Base-by-base conservation (phyloP, 768 basidiomycete species). In the Tulasnella sp. region DNA sequence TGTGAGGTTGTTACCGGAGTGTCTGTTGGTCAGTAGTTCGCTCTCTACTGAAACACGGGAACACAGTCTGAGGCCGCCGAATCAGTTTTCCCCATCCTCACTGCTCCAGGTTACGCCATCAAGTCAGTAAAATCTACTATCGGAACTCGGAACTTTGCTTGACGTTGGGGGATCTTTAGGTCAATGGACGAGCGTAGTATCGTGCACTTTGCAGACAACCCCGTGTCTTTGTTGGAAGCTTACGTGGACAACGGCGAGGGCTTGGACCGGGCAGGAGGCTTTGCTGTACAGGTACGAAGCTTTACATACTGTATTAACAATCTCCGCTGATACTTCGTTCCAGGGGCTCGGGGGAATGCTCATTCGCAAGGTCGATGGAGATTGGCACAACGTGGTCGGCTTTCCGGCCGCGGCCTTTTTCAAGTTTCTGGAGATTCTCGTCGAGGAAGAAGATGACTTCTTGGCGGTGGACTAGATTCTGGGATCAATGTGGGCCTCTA, bases 1-100 rank as follows among this genome's bases (percentile, higher is more conserved):
- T 97, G 96, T 81, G 93, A 97, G 83, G 95, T 98, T 29, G 94
- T 98, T 29, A 98, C 96, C 0, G 97, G 96, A 11, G 90, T 98
- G 23, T 88, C 90, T 18, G 84, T 99, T 15, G 93, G 95, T 94
- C 79, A 80, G 89, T 80, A 26, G n/a, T 73, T 26, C 26, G 48
- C 7, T 23, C 5, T 11, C 61, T 29, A 74, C 69, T 40, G 79
- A 35, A 61, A 20, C 44, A 55, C 32, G 57, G 72, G 77, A 40
- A 77, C 16, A 5, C 61, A 9, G 10, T 2, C 61, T 67, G 61
- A 67, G n/a, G 9, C n/a, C 26, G 35, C n/a, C 48, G 32, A 75
- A 6, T 18, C 80, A 92, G 93, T 90, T 16, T 95, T 90, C 79
- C 93, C 94, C 0, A 86, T 94, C 20, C 83, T 95, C 26, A 89